Evolutionary conservation across 495 filamentous ascomycete genomes (phyloP).

Genomic region (Aspergillus sclerotioniger): DNA sequence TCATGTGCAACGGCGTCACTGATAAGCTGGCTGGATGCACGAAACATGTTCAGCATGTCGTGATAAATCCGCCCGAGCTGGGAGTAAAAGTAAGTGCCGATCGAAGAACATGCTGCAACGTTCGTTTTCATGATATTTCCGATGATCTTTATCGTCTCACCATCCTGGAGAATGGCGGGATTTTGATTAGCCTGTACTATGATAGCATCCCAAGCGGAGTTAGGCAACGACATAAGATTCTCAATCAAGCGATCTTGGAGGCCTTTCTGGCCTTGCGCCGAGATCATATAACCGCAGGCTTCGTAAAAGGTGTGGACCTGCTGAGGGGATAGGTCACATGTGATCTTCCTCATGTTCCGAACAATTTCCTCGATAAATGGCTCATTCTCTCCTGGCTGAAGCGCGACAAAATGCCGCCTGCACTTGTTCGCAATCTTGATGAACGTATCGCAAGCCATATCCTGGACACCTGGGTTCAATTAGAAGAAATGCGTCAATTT

Average conservation of each 20-base stretch:
- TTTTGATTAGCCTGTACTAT: conserved; percentile 80
- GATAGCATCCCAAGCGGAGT: conserved; percentile 91
- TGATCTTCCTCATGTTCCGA: conserved; percentile 89
- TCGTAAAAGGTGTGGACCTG: conserved; percentile 99
- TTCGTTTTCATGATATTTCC: conserved; percentile 99
- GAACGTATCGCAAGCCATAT: conserved; percentile 99
- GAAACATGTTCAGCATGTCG: conserved; percentile 99
- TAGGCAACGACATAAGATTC: conserved; percentile 91
- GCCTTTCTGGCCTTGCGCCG: conserved; percentile 88
- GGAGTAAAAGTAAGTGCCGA: conserved; percentile 97
- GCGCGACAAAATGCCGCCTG: conserved; percentile 91
- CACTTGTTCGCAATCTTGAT: conserved; percentile 99
- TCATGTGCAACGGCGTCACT: conserved; percentile 85
- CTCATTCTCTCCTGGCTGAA: conserved; percentile 91
- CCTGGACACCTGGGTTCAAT: conserved; percentile 75
- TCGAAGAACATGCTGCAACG: conserved; percentile 92
- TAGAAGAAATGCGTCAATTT: conserved; percentile 19
- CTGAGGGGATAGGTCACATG: conserved; percentile 88
- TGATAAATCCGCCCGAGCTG: conserved; percentile 97
- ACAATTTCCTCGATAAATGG: conserved; percentile 99
- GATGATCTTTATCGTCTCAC: conserved; percentile 94
- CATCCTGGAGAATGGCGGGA: conserved; percentile 79
- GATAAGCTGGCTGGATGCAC: conserved; percentile 91
- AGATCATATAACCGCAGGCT: conserved; percentile 99
- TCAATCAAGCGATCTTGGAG: conserved; percentile 87